Base-by-base conservation (phyloP, 306 rosid species). In the Trichosanthes cucumerina region DNA sequence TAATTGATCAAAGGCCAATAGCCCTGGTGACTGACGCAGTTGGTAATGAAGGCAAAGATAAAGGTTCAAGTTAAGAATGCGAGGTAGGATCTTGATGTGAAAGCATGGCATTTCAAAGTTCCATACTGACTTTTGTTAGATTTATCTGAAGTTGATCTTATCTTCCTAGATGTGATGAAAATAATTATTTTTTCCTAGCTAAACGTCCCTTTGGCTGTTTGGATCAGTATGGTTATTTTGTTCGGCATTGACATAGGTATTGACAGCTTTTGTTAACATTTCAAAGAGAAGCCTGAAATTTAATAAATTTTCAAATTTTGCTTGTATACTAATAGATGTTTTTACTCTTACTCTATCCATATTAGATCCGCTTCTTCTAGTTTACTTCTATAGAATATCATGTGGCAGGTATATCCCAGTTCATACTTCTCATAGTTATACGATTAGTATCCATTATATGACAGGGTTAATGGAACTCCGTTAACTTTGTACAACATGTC, bases 21-120 rank as follows among this genome's bases (percentile, higher is more conserved):
- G 53, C 93, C 79, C 86, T 95, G 84, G 97, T 95, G 71, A 83
- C 97, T 73, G 99, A 95, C 83, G 99, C 96, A 43, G 85, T 95
- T 84, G 85, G 38, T 62, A 79, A 63, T 41, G 96, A 93, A 80
- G 84, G 84, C 79, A 88, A 91, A 85, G 95, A 89, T 79, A 87
- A 91, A 86, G 85, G 63, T 50, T 79, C 52, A 53, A 68, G 33
- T 36, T 78, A 78, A 62, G 73, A 33, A 34, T 76, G 28, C 5
- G 57, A 49, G 78, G 62, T 28, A 73, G 44, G 68, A 76, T 76
- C 60, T 15, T 24, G 54, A 60, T 0, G 26, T 24, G 19, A 31
- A 59, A 78, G 15, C 33, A 31, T 46, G 26, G 0, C 24, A 28
- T 28, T 77, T 78, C 60, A 78, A 47, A 64, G 80, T 78, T 78